Evolutionary conservation across 345 rosid genomes (phyloP).

Genomic region (Camelina neglecta): DNA sequence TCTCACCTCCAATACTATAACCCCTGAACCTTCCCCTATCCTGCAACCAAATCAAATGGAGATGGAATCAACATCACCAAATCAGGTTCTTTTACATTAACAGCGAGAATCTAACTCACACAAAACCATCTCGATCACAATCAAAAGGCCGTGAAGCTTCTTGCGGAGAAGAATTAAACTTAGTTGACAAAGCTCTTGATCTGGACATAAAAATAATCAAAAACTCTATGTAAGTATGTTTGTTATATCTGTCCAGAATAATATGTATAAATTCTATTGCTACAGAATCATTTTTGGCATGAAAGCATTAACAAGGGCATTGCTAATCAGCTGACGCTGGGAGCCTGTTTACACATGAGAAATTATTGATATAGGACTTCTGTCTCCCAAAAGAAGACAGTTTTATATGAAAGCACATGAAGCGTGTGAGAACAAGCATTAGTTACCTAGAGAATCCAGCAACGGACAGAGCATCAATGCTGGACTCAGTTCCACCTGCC

Average conservation of each 20-base stretch:
- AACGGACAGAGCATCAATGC: conserved; percentile 93
- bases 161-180: conserved; percentile 71
- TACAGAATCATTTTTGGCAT: neutral
- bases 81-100: conserved; percentile 7
- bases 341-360: neutral
- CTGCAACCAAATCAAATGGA: conserved; percentile 53
- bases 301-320: neutral
- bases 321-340: too few species aligned
- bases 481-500: conserved; percentile 96
- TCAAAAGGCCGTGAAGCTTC: conserved; percentile 99
- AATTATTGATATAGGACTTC: neutral
- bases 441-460: conserved; percentile 93
- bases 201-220: conserved; percentile 42
- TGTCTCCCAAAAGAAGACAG: neutral
- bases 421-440: neutral
- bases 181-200: conserved; percentile 86
- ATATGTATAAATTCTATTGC: too few species aligned
- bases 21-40: conserved; percentile 95
- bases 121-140: conserved; percentile 92
- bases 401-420: neutral
- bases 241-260: neutral
- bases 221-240: neutral
- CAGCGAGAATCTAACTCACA: conserved; percentile 57
- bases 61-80: conserved; percentile 19
- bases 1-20: conserved; percentile 86